Conservation (phyloP, 805 yeast species). For the Suhomyces sp. region DNA sequence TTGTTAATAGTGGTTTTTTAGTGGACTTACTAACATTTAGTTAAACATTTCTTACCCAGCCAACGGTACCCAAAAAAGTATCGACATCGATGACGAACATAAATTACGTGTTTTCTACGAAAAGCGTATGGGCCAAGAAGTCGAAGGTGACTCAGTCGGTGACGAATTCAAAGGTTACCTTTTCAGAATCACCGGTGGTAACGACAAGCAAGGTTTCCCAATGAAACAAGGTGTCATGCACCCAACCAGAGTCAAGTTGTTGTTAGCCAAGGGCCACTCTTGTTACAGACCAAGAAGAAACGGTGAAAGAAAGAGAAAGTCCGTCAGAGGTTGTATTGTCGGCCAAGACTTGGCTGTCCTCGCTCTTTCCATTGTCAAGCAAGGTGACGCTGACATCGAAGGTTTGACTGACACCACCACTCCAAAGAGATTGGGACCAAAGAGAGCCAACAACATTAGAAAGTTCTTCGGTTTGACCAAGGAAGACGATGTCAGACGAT, state of each 20-base stretch:
- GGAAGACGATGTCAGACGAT: slow-evolving; percentile 80
- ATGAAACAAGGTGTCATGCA: slow-evolving; percentile 99
- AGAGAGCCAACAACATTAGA: slow-evolving; percentile 99
- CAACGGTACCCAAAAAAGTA: slow-evolving; percentile 98
- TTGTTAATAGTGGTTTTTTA: no score
- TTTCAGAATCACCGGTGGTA: slow-evolving; percentile 99
- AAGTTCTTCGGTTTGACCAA: slow-evolving; percentile 97
- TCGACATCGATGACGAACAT: slow-evolving; percentile 99
- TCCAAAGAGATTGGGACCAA: slow-evolving; percentile 99
- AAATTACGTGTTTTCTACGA: slow-evolving; percentile 97
- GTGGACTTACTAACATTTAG: slow-evolving; percentile 36
- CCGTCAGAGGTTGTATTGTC: slow-evolving; percentile 99
- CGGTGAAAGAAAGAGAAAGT: slow-evolving; percentile 99
- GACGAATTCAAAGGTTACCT: slow-evolving; percentile 99
- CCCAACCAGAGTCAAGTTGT: slow-evolving; percentile 98
- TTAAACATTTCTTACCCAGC: slow-evolving; percentile 99
- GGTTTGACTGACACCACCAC: slow-evolving; percentile 93
- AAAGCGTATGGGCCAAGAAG: slow-evolving; percentile 99
- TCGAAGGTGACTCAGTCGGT: slow-evolving; percentile 96
- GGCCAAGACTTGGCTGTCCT: slow-evolving; percentile 95
- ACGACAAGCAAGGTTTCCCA: slow-evolving; percentile 99
- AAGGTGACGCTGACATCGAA: slow-evolving; percentile 93
- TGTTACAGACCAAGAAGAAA: slow-evolving; percentile 99
- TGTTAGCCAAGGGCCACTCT: slow-evolving; percentile 90
- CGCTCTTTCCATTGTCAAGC: slow-evolving; percentile 90